A percentile compares a stretch with the other conserved stretches of the same genome.
Conservation (phyloP, 1,284 basidiomycete species). For the Trichosporon inkin region DNA sequence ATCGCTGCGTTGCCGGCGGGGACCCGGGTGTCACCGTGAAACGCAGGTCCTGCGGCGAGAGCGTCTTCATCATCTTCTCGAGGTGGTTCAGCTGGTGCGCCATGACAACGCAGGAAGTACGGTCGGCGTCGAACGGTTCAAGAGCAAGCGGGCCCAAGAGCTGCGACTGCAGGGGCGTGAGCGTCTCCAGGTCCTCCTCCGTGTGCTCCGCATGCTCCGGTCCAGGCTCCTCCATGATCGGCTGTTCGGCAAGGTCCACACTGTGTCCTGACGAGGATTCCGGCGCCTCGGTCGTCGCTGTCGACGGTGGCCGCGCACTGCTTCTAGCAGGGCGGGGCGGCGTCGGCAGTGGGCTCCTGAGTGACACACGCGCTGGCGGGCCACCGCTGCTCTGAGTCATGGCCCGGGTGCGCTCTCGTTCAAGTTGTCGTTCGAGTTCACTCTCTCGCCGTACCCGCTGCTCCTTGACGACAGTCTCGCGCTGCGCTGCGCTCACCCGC, state of each 20-base stretch:
- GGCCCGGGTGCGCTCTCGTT: background rate
- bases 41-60: conserved; percentile 46
- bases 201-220: background rate
- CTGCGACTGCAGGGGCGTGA: background rate
- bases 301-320: conserved; percentile 6
- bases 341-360: background rate
- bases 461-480: conserved; percentile 1
- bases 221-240: background rate
- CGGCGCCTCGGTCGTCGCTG: background rate
- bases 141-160: background rate
- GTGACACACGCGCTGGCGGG: background rate
- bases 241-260: background rate
- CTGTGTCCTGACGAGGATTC: background rate
- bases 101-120: conserved; percentile 36
- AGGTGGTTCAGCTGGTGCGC: conserved; percentile 46
- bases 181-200: background rate
- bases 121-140: background rate
- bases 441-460: background rate
- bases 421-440: background rate
- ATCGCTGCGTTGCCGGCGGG: background rate
- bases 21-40: conserved; percentile 20
- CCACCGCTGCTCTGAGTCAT: background rate
- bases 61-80: conserved; percentile 45
- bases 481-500: background rate
- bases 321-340: conserved; percentile 6